Evolutionary conservation across 2,329 filamentous ascomycete genomes (phyloP).

Genomic region (Cytospora chrysosperma): DNA sequence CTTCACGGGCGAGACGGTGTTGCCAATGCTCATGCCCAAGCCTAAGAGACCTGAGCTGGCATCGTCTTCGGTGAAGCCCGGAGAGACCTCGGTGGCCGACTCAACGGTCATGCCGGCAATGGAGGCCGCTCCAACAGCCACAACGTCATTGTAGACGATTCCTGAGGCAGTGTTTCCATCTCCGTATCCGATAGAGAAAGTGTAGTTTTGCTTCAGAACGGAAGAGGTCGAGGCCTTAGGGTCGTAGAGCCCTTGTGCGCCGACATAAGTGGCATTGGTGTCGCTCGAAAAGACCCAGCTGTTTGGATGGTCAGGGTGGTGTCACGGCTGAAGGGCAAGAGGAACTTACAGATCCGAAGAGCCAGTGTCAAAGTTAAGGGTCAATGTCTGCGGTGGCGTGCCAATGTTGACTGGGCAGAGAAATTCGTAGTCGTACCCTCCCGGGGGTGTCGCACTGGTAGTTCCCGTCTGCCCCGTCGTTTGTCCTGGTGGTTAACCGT

Average conservation of each 20-base stretch:
- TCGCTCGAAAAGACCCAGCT: constrained; percentile 63
- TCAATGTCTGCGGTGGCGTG: constrained; percentile 49
- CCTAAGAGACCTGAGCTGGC: constrained; percentile 31
- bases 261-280: constrained; percentile 44
- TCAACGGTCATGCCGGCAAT: constrained; percentile 34
- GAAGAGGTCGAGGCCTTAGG: constrained; percentile 43
- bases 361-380: constrained; percentile 67
- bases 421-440: constrained; percentile 50
- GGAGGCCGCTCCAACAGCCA: constrained; percentile 52
- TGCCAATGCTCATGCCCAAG: constrained; percentile 33
- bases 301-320: not conserved
- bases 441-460: constrained; percentile 31
- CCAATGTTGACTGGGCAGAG: constrained; percentile 61
- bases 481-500: not conserved
- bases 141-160: constrained; percentile 62
- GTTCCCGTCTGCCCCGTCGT: not conserved
- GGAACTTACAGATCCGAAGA: constrained; percentile 55
- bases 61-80: constrained; percentile 29
- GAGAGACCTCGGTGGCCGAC: constrained; percentile 31
- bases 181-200: constrained; percentile 53
- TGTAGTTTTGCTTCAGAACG: constrained; percentile 34
- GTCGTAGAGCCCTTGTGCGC: constrained; percentile 57
- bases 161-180: constrained; percentile 62
- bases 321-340: not conserved
- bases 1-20: constrained; percentile 30